Percentiles rank a stretch among this genome's conserved stretches.
Evolutionary conservation across 345 rosid species (phyloP).

Genomic region (Gossypium mustelinum): DNA sequence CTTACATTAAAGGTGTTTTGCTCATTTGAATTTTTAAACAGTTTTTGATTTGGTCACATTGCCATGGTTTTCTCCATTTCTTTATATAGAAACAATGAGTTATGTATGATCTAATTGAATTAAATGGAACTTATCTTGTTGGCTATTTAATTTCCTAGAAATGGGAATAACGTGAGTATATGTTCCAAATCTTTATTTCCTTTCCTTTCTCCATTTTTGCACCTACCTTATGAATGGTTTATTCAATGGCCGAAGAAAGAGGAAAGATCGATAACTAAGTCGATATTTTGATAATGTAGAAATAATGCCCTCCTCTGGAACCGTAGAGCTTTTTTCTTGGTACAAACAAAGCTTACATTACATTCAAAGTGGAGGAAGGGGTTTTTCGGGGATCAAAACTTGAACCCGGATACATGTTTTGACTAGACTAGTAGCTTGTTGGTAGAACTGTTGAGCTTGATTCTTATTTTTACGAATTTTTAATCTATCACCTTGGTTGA

Average conservation of each 20-base stretch:
- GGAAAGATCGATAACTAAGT: not conserved
- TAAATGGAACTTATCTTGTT: slow-evolving; percentile 1
- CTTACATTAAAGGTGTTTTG: not conserved
- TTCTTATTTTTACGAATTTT: slow-evolving; percentile 5
- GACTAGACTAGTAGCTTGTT: too few species aligned
- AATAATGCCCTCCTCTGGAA: not conserved
- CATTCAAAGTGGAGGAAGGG: too few species aligned
- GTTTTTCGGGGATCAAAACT: too few species aligned
- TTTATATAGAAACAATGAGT: not conserved
- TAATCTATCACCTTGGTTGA: not conserved
- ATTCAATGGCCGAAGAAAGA: not conserved
- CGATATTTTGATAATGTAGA: not conserved
- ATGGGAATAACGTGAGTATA: not conserved
- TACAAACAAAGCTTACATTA: too few species aligned
- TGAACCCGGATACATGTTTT: too few species aligned
- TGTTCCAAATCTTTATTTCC: not conserved
- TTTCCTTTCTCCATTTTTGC: not conserved
- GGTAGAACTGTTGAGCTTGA: not conserved
- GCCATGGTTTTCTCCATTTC: not conserved
- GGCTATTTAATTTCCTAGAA: not conserved
- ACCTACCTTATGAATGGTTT: not conserved
- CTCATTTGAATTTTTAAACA: not conserved
- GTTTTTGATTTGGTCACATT: not conserved
- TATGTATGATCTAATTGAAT: not conserved
- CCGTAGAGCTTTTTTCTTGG: not conserved